phyloP scores from a whole-genome alignment of 139 green algal species.

The Volvox africanus region DNA sequence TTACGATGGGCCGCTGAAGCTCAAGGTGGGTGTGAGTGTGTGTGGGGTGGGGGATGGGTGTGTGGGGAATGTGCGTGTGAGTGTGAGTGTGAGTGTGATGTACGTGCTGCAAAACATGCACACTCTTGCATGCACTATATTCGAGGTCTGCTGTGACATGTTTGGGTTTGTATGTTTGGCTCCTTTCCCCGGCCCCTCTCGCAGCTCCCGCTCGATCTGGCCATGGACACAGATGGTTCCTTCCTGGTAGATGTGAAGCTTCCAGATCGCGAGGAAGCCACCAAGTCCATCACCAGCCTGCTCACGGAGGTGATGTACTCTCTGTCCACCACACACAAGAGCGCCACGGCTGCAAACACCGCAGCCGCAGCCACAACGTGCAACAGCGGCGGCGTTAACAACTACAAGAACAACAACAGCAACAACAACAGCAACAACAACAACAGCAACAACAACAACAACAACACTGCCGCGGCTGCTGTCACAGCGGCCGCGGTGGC shows the following conservation, averaged over 20 bases:
- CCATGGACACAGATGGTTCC: constrained; percentile 70
- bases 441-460: neutral
- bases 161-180: no score
- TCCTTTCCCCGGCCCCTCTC: neutral
- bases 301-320: constrained; percentile 48
- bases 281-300: constrained; percentile 49
- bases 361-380: neutral
- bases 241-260: constrained; percentile 68
- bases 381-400: neutral
- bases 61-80: neutral
- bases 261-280: constrained; percentile 59
- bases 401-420: neutral
- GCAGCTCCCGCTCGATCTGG: constrained; percentile 65
- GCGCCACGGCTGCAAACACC: neutral
- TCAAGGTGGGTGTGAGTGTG: constrained; percentile 46
- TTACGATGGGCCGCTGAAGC: constrained; percentile 82
- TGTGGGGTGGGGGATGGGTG: no score
- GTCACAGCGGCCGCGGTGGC: neutral
- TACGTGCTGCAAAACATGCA: neutral
- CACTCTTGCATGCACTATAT: no score
- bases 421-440: neutral
- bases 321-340: constrained; percentile 31
- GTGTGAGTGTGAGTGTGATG: neutral
- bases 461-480: neutral
- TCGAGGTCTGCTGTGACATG: no score